phyloP scores from a whole-genome alignment of 2,329 filamentous ascomycete species.

The Cryphonectria nitschkei region DNA sequence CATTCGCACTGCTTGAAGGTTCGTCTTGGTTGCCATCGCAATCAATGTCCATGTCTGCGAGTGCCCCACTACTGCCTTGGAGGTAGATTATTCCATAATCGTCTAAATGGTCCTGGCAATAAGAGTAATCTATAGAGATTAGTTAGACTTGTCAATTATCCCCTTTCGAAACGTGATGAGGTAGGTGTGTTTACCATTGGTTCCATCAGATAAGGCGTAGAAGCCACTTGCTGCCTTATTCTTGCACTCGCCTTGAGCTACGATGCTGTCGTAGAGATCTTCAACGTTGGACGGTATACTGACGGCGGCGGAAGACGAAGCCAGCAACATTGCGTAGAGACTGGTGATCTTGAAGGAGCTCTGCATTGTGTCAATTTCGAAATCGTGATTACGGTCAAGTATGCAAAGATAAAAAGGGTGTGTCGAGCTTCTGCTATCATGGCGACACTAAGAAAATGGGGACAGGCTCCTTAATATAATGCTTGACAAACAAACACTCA shows the following conservation, averaged over 20 bases:
- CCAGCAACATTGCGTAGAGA: background rate
- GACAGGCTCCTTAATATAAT: background rate
- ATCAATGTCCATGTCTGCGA: background rate
- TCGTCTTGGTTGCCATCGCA: background rate
- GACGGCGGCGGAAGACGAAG: background rate
- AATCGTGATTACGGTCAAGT: background rate
- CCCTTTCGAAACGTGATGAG: background rate
- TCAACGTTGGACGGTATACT: background rate
- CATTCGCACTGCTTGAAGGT: background rate
- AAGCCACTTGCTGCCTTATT: slow-evolving; percentile 4
- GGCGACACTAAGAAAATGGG: background rate
- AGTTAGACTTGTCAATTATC: background rate
- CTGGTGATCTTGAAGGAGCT: background rate
- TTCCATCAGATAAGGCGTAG: slow-evolving; percentile 1
- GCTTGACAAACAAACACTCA: no score
- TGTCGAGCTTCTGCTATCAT: background rate
- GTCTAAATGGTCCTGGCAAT: slow-evolving; percentile 1
- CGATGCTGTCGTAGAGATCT: background rate
- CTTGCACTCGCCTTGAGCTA: background rate
- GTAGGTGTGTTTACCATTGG: background rate
- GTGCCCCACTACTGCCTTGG: background rate
- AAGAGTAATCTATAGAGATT: background rate
- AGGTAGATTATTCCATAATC: slow-evolving; percentile 4
- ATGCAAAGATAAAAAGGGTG: background rate
- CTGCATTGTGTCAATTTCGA: background rate